Conservation (phyloP, 352 stramenopile genomes). For the Blastocystis sp. region DNA sequence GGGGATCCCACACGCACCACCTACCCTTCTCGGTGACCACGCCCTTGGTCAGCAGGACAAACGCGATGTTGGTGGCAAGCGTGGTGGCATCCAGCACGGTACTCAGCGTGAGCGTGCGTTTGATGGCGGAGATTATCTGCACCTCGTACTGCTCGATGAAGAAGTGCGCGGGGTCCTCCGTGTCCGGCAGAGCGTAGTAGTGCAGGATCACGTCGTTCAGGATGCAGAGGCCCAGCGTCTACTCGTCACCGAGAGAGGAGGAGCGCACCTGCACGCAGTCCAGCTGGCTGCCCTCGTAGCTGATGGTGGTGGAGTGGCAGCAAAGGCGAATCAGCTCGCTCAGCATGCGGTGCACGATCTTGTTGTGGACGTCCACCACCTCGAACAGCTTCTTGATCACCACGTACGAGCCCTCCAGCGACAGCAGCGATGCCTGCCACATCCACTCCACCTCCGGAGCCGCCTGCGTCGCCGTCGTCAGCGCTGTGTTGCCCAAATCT, state of each 20-base stretch:
- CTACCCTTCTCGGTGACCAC: conserved; percentile 55
- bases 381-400: conserved; percentile 66
- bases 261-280: conserved; percentile 63
- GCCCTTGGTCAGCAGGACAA: conserved; percentile 51
- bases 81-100: conserved; percentile 34
- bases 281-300: conserved; percentile 64
- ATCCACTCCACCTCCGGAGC: conserved; percentile 65
- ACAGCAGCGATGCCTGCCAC: conserved; percentile 67
- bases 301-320: conserved; percentile 65
- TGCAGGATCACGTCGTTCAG: conserved; percentile 63
- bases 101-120: conserved; percentile 54
- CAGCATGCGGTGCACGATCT: conserved; percentile 61
- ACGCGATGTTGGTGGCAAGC: conserved; percentile 48
- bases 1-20: neutral
- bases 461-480: conserved; percentile 4
- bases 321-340: conserved; percentile 64
- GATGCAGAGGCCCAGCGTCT: conserved; percentile 65
- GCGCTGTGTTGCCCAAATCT: conserved; percentile 15
- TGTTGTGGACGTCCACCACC: conserved; percentile 26
- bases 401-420: conserved; percentile 56
- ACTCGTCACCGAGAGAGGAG: neutral
- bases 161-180: conserved; percentile 39
- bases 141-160: conserved; percentile 68
- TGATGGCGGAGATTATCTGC: conserved; percentile 65
- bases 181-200: conserved; percentile 45